Base-by-base conservation (phyloP, 2,329 filamentous ascomycete species). In the Neoscytalidium dimidiatum region DNA sequence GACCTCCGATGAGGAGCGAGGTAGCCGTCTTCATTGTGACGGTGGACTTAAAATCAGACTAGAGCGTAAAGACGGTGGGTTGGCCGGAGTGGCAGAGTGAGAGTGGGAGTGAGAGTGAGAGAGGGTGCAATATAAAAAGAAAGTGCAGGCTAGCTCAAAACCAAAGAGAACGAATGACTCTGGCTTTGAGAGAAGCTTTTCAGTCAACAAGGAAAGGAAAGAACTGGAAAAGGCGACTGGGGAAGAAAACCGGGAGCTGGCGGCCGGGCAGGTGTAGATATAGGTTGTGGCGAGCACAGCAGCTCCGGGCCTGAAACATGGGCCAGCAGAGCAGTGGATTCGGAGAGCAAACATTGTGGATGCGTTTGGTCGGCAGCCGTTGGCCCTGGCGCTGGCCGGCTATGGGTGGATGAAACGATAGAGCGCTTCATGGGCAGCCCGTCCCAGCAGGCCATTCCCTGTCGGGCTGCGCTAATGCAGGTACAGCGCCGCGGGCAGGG, bases 1-100 rank as follows among this genome's bases (percentile, higher is more conserved):
- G 73, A 68, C 81, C 80, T 69, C 82, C 77, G 62, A 81, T 77
- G 67, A 85, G 71, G 67, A 86, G 69, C 69, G 79, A 74, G 48
- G 69, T 56, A 46, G 74, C 69, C 51, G 77, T 73, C 77, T 77
- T 83, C 81, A 80, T 82, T 66, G 60, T 80, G 75, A 64, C 71
- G 69, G 71, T 71, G 69, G 56, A 7, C 11, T 28, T 17, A 35
- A 26, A 43, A 21, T 38, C 35, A 31, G 17, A 67, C 69, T 69
- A 48, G 44, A 23, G n/a, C n/a, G n/a, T 48, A 64, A 49, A 35
- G 52, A 66, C 53, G 52, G 62, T 58, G 35, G 38, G 48, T 43
- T 41, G 43, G 28, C 29, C 33, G 14, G 44, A 46, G 75, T 73
- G 76, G 74, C 62, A 69, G 66, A 69, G 66, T 68, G 61, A 48